Base-by-base conservation (phyloP, 257 asterid genomes). In the Buddleja alternifolia region DNA sequence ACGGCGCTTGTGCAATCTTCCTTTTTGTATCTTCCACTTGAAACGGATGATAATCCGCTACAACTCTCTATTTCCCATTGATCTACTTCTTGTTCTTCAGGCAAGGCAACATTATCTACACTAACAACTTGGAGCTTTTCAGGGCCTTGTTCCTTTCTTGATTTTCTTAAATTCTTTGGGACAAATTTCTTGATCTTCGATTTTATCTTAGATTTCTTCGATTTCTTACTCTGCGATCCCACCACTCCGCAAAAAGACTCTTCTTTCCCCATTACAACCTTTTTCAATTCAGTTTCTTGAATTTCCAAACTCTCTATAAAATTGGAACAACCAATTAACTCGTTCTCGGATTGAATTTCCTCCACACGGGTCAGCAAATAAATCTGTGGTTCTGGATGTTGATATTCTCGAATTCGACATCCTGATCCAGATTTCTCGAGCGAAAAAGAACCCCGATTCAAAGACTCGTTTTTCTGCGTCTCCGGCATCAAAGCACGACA, bases 111-210 rank as follows among this genome's bases (percentile, higher is more conserved):
- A 16, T 15, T 52, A 7, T 44, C 69, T 23, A 66, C 81, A 3
- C 41, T 37, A 34, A 37, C 10, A 48, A 42, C 25, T 37, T 67
- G 71, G 20, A 14, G 41, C 25, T 19, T 69, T n/a, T 60, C 77
- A 14, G 40, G 36, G 7, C 37, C 53, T 4, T 20, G 48, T 3
- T 54, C 81, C 21, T 75, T 84, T 72, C 70, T 80, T 4, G 63
- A 40, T 11, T 45, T 53, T 46, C 70, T 73, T 42, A 80, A 60
- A 75, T 73, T 89, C 74, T 68, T 88, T 7, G 84, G 73, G 2
- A 92, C 65, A 10, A 87, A 52, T 69, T 75, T 77, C 79, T 75
- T 85, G 82, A 86, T 71, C 87, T 82, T 88, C 19, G 83, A 79
- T 72, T 79, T 81, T 4, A 92, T 80, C 80, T 73, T 86, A 1